Base-by-base conservation (phyloP, 495 filamentous ascomycete species). In the Penicillium manginii region DNA sequence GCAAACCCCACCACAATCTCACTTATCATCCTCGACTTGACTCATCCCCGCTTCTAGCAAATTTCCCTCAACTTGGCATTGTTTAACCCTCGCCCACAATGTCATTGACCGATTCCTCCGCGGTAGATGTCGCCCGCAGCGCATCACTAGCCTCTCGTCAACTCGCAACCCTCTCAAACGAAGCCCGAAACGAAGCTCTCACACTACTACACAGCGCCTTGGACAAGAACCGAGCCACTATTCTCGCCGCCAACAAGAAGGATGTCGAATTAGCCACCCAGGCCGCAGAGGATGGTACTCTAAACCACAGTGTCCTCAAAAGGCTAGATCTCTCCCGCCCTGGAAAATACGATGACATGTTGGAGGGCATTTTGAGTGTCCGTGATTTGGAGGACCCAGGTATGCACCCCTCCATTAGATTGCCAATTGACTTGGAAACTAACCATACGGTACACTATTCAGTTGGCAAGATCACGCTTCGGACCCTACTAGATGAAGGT, bases 291-390 rank as follows among this genome's bases (percentile, higher is more conserved):
- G 81, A 83, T 59, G 93, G 93, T 40, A 76, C 86, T 52, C 73
- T 98, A 21, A 96, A 86, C 64, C 83, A 88, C 62, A 96, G 91
- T 70, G 81, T 99, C 17, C 81, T 98, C n/a, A 94, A 96, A 65
- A 81, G 94, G 61, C 80, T 99, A 52, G 93, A 98, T 64, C 77
- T 98, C 11, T 84, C 86, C 9, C 88, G 88, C 68, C 83, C 84
- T 52, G 92, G 93, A 39, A 98, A 98, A 78, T 98, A 87, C 83
- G 91, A 97, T 64, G 94, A 97, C 63, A 99, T 98, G 94, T 82
- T 99, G 48, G 87, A 96, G 73, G 96, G 94, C 26, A 96, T 99
- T 60, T 70, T 97, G 51, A 90, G 93, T 74, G 96, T 99, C 40
- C 82, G 90, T 61, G 85, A 84, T 51, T 81, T 99, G 14, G 86